phyloP scores from a whole-genome alignment of 192 early-diverging fungal species.

The Geranomyces michiganensis region DNA sequence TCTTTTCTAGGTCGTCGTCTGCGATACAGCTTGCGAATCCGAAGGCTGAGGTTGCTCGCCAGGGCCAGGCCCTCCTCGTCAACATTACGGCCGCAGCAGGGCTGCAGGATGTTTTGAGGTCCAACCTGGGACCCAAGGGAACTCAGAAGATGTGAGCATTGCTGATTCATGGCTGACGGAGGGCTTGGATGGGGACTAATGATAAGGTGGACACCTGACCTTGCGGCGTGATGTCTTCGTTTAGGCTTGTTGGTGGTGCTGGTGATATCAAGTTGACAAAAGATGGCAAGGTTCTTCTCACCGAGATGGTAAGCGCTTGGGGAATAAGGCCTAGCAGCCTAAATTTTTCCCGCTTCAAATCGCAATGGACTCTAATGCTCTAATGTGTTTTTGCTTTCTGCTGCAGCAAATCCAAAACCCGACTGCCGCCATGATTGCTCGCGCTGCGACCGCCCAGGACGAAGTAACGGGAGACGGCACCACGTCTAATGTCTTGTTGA shows the following conservation, averaged over 20 bases:
- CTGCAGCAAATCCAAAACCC: constrained; percentile 99
- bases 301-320: constrained; percentile 81
- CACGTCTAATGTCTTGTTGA: constrained; percentile 93
- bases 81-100: constrained; percentile 96
- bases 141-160: constrained; percentile 90
- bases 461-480: constrained; percentile 99
- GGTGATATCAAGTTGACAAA: constrained; percentile 97
- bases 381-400: constrained; percentile 19
- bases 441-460: constrained; percentile 98
- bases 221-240: background rate
- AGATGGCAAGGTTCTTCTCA: constrained; percentile 98
- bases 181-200: too few relatives aligned
- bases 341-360: too few relatives aligned
- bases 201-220: too few relatives aligned
- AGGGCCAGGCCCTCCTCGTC: constrained; percentile 94
- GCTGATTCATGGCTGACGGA: background rate
- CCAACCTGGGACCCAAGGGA: constrained; percentile 97
- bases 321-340: background rate
- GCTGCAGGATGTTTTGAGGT: constrained; percentile 91
- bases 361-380: too few relatives aligned
- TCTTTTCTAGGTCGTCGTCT: constrained; percentile 62
- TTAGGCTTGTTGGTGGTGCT: constrained; percentile 91
- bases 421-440: constrained; percentile 98
- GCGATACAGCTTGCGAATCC: constrained; percentile 96
- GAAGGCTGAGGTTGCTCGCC: constrained; percentile 96